Base-by-base conservation (phyloP, 192 early-diverging fungal genomes). In the Coemansia sp. region DNA sequence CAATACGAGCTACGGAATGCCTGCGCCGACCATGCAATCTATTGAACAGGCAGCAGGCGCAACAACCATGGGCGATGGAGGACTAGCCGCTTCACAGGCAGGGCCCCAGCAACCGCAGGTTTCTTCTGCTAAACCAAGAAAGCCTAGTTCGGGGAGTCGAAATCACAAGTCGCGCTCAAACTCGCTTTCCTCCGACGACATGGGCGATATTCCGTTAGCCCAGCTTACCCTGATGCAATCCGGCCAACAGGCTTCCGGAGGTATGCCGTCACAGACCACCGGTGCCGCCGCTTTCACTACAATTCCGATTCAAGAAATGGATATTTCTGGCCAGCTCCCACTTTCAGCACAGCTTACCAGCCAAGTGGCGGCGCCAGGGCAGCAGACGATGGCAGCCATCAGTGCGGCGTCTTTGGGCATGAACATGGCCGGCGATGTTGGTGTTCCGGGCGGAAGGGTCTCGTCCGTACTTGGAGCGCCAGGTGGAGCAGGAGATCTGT, bases 141-240 rank as follows among this genome's bases (percentile, higher is more conserved):
- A 33, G 20, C 9, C 52, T 55, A 16, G 52, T 12, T 5, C 52
- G 16, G 57, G 57, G 10, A 18, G 2, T 26, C n/a, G 60, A 11
- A 24, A 26, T 18, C 30, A 34, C 12, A 76, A 76, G 39, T 71
- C 75, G 26, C 52, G 75, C 14, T 48, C 64, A 34, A 71, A 57
- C 62, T 80, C 77, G 24, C 68, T 67, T 66, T 80, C 77, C 2
- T 80, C 77, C 0, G 72, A 74, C 36, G 77, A 80, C 3, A 72
- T 80, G 77, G 77, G 77, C 56, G 77, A 80, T 45, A 75, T 80
- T 21, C 77, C 77, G 12, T 24, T 80, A 51, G 77, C 77, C 10
- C 77, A 80, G n/a, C 52, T 80, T 23, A 69, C 72, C 2, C 62
- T 75, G 24, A 55, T 65, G 45, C 45, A 60, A 24, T 23, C 43